These are phyloP conservation scores for Suillus variegatus DNA, from an alignment of 768 basidiomycete genomes.

Conservation along the genomic window DNA sequence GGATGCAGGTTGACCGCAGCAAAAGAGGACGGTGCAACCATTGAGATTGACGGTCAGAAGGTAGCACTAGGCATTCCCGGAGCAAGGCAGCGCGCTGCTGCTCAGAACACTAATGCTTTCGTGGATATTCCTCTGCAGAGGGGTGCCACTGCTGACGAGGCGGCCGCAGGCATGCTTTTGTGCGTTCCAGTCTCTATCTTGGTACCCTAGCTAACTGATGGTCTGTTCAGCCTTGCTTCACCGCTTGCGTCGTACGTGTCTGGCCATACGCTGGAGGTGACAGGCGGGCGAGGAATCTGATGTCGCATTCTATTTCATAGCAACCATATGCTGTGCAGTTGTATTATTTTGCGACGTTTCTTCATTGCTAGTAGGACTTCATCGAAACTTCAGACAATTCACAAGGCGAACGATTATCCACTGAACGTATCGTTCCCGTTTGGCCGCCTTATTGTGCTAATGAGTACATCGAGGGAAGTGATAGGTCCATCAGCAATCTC, in stretches of 20 bases:
- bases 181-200: constrained; percentile 38
- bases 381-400: not conserved
- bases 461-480: not conserved
- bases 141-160: constrained; percentile 73
- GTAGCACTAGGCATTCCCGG: constrained; percentile 80
- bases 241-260: constrained; percentile 79
- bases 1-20: constrained; percentile 64
- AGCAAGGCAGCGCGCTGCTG: constrained; percentile 39
- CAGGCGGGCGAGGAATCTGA: constrained; percentile 78
- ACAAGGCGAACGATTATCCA: not conserved
- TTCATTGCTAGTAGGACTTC: not conserved
- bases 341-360: not conserved
- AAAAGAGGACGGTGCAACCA: constrained; percentile 74
- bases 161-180: constrained; percentile 76
- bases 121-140: constrained; percentile 65
- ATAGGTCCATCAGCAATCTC: not conserved
- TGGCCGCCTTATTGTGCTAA: no score
- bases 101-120: constrained; percentile 43
- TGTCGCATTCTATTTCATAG: not conserved
- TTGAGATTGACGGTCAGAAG: constrained; percentile 82
- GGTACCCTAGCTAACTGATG: not conserved
- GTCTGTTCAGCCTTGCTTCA: constrained; percentile 60
- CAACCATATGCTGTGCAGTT: not conserved
- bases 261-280: constrained; percentile 84
- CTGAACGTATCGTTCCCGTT: not conserved